Base-by-base conservation (phyloP, 805 yeast genomes). In the Hagleromyces aurorensis region DNA sequence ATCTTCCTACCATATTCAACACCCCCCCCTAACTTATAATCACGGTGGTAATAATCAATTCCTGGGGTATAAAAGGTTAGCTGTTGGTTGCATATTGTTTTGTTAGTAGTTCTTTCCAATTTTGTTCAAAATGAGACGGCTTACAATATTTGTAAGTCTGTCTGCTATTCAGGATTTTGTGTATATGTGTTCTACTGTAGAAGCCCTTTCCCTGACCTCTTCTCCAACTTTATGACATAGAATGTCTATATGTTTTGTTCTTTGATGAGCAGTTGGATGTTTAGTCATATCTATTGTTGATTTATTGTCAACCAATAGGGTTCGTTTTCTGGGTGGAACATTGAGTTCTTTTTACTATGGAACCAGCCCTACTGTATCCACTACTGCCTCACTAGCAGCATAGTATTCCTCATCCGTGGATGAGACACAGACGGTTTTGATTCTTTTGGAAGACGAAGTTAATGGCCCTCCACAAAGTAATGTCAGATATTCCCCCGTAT, bases 361-460 rank as follows among this genome's bases (percentile, higher is more conserved):
- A n/a, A 9, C 10, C 3, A 37, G 15, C 33, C 14, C 30, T n/a
- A n/a, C n/a, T n/a, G n/a, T n/a, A n/a, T n/a, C n/a, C n/a, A n/a
- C n/a, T n/a, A n/a, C n/a, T n/a, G n/a, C n/a, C n/a, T n/a, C n/a
- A n/a, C n/a, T n/a, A n/a, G n/a, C n/a, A n/a, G n/a, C n/a, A n/a
- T n/a, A n/a, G n/a, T n/a, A n/a, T n/a, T n/a, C n/a, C n/a, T n/a
- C n/a, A n/a, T n/a, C n/a, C n/a, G n/a, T n/a, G n/a, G n/a, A n/a
- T n/a, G n/a, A n/a, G n/a, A n/a, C n/a, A n/a, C n/a, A n/a, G n/a
- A n/a, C n/a, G n/a, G n/a, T n/a, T n/a, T 22, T 40, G 7, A 33
- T 33, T 19, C 30, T 40, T 25, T 27, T 37, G 2, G 44, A 34
- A 7, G 30, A 29, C 44, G 40, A 40, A 3, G 42, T 37, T 4